Conservation (phyloP, 768 basidiomycete species). For the Rubroboletus satanas region DNA sequence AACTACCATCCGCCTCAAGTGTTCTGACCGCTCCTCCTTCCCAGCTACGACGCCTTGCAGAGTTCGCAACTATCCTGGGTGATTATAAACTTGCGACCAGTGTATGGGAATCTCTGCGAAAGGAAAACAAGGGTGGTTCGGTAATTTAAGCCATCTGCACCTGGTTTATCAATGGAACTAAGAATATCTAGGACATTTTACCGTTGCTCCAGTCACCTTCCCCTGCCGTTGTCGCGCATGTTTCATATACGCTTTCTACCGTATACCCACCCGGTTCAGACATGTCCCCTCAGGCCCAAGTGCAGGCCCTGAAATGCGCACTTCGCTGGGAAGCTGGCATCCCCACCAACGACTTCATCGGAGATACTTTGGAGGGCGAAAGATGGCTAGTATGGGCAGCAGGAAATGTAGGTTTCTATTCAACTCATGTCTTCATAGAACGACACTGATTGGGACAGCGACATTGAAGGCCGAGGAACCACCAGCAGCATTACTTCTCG, state of each 20-base stretch:
- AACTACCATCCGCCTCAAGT: conserved; percentile 21
- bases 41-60: conserved; percentile 85
- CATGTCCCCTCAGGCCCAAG: conserved; percentile 56
- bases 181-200: conserved; percentile 65
- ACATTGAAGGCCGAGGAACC: conserved; percentile 72
- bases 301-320: conserved; percentile 64
- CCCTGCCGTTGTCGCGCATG: conserved; percentile 56
- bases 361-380: conserved; percentile 63
- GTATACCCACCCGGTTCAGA: conserved; percentile 45
- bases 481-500: conserved; percentile 72
- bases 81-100: conserved; percentile 80
- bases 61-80: conserved; percentile 89
- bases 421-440: neutral
- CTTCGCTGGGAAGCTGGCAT: conserved; percentile 78
- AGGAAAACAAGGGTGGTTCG: conserved; percentile 84
- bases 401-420: conserved; percentile 55
- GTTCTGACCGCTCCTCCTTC: conserved; percentile 42
- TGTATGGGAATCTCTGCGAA: conserved; percentile 84
- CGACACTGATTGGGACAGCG: conserved; percentile 27
- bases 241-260: conserved; percentile 52
- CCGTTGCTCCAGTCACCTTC: conserved; percentile 70
- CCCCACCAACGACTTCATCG: conserved; percentile 51
- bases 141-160: conserved; percentile 37
- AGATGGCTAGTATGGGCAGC: conserved; percentile 86
- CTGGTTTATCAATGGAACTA: conserved; percentile 5